A percentile compares a stretch with the other conserved stretches of the same genome.
These are phyloP conservation scores for Pythium aristosporum DNA, from an alignment of 352 stramenopile species.

Conservation along the genomic window DNA sequence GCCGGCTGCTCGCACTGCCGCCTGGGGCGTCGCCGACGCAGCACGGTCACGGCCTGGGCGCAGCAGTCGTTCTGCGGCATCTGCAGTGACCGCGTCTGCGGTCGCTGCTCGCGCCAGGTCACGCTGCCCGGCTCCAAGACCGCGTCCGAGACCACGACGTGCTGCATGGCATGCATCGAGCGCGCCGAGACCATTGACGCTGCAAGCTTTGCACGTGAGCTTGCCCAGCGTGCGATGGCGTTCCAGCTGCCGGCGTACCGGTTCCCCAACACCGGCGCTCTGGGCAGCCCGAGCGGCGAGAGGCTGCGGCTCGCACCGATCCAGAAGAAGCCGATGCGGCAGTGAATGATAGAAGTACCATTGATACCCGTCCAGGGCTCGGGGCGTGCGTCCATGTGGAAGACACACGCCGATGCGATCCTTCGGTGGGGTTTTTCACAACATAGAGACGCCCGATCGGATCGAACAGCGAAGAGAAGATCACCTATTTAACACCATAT, in stretches of 20 bases:
- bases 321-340: slow-evolving; percentile 4
- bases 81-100: slow-evolving; percentile 18
- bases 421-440: neutral
- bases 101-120: slow-evolving; percentile 12
- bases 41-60: slow-evolving; percentile 1
- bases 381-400: neutral
- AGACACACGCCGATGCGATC: neutral
- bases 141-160: slow-evolving; percentile 1
- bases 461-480: neutral
- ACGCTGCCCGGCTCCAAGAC: neutral
- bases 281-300: neutral
- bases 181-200: slow-evolving; percentile 16
- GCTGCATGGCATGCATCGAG: slow-evolving; percentile 15
- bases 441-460: neutral
- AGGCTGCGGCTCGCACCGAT: slow-evolving; percentile 8
- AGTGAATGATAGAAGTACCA: no score
- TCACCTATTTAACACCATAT: slow-evolving; percentile 1
- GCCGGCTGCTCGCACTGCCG: slow-evolving; percentile 7
- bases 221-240: slow-evolving; percentile 11
- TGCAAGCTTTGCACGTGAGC: slow-evolving; percentile 3
- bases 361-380: no score
- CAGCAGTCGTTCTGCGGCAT: slow-evolving; percentile 4
- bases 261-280: neutral
- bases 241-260: slow-evolving; percentile 4
- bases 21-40: neutral